These are phyloP conservation scores for Pyricularia grisea DNA, from an alignment of 2,329 filamentous ascomycete species.

Conservation along the genomic window DNA sequence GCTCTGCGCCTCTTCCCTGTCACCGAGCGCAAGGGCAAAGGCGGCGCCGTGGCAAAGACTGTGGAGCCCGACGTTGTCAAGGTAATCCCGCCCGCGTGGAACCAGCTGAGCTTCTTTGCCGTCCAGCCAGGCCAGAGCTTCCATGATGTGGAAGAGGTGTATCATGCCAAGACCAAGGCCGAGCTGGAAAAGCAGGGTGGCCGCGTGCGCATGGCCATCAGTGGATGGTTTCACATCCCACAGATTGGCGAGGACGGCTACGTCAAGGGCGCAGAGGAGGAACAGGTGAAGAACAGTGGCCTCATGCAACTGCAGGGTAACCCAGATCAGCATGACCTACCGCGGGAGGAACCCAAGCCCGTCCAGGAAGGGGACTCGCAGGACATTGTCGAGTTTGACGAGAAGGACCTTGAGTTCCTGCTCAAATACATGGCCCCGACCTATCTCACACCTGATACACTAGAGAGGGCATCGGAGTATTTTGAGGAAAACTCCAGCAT, in stretches of 20 bases:
- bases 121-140: constrained; percentile 98
- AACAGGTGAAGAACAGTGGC: constrained; percentile 79
- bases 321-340: constrained; percentile 79
- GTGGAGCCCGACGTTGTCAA: constrained; percentile 71
- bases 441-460: constrained; percentile 85
- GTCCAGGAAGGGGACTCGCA: constrained; percentile 25
- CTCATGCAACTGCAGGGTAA: constrained; percentile 89
- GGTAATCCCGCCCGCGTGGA: constrained; percentile 88
- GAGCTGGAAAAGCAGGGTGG: constrained; percentile 59
- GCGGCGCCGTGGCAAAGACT: constrained; percentile 68
- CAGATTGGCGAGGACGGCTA: constrained; percentile 91
- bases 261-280: constrained; percentile 78
- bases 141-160: constrained; percentile 97
- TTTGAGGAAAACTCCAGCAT: constrained; percentile 73
- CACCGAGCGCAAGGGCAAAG: constrained; percentile 51
- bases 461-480: constrained; percentile 69
- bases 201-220: constrained; percentile 91
- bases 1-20: constrained; percentile 81
- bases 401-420: constrained; percentile 78
- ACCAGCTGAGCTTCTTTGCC: constrained; percentile 95
- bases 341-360: constrained; percentile 48
- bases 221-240: constrained; percentile 97
- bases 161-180: constrained; percentile 53
- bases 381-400: constrained; percentile 51
- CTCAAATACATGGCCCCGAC: constrained; percentile 83